Evolutionary conservation across 768 basidiomycete species (phyloP).

Genomic region (Boletus vinaceobasis): DNA sequence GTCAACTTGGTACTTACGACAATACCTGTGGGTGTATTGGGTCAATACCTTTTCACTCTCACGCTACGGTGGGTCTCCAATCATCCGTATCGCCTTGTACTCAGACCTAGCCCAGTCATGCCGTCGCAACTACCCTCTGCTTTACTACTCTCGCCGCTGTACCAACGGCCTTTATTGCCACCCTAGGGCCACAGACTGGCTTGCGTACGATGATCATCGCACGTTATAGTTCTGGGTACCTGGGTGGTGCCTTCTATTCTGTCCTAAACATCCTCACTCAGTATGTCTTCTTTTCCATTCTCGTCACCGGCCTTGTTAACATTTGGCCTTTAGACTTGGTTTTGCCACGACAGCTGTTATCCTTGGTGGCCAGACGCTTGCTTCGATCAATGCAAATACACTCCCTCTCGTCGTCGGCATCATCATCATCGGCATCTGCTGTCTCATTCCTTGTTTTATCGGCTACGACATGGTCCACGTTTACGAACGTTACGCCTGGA

Average conservation of each 20-base stretch:
- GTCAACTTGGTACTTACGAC: slow-evolving; percentile 47
- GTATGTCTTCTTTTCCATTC: slow-evolving; percentile 13
- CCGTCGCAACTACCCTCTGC: slow-evolving; percentile 43
- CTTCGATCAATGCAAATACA: slow-evolving; percentile 41
- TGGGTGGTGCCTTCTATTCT: slow-evolving; percentile 48
- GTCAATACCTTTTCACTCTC: slow-evolving; percentile 45
- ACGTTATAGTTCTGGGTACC: slow-evolving; percentile 46
- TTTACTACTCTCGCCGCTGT: slow-evolving; percentile 44
- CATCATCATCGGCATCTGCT: slow-evolving; percentile 42
- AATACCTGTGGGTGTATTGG: slow-evolving; percentile 50
- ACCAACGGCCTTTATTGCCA: slow-evolving; percentile 50
- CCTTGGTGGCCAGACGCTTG: slow-evolving; percentile 50
- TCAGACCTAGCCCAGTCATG: slow-evolving; percentile 31
- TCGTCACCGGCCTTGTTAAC: neutral
- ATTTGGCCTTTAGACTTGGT: slow-evolving; percentile 34
- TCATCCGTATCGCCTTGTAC: neutral
- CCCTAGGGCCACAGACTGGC: slow-evolving; percentile 50
- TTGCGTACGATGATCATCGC: slow-evolving; percentile 53
- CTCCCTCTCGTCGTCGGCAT: slow-evolving; percentile 48
- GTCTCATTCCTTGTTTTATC: slow-evolving; percentile 44
- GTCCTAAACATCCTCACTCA: slow-evolving; percentile 53
- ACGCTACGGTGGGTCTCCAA: slow-evolving; percentile 39
- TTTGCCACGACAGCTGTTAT: slow-evolving; percentile 50
- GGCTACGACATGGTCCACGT: slow-evolving; percentile 45
- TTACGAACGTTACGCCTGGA: slow-evolving; percentile 59